phyloP scores from a whole-genome alignment of 2,329 filamentous ascomycete genomes.

The Xylariales sp. region DNA sequence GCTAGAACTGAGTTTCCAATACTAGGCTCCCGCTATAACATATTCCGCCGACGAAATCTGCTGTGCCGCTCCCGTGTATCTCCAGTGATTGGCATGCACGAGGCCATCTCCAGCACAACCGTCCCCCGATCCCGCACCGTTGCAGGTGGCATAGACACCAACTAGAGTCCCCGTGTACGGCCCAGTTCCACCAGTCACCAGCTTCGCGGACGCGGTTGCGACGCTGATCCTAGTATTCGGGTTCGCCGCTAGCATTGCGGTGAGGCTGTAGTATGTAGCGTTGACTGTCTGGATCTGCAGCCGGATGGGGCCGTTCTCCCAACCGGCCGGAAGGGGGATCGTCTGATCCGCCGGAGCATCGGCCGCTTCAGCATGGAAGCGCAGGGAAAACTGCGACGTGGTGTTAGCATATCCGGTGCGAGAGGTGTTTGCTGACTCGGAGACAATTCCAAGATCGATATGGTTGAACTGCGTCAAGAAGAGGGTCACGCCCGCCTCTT shows the following conservation, averaged over 20 bases:
- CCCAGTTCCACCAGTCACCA: slow-evolving; percentile 29
- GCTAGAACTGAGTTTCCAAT: no score
- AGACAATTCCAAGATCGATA: slow-evolving; percentile 21
- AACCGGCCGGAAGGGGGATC: slow-evolving; percentile 19
- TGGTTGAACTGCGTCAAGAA: slow-evolving; percentile 24
- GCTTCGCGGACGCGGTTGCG: slow-evolving; percentile 22
- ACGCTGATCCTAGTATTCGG: slow-evolving; percentile 15
- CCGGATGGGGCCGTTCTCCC: slow-evolving; percentile 20
- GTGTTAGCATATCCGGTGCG: not conserved
- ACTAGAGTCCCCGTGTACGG: slow-evolving; percentile 29
- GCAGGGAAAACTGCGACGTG: slow-evolving; percentile 16
- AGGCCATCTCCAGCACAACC: slow-evolving; percentile 24
- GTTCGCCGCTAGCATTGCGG: slow-evolving; percentile 19
- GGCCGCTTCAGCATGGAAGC: slow-evolving; percentile 23
- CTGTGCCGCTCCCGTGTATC: slow-evolving; percentile 20
- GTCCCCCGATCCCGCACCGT: slow-evolving; percentile 24
- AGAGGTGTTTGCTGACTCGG: no score
- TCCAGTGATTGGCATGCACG: slow-evolving; percentile 25
- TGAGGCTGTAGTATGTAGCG: slow-evolving; percentile 25
- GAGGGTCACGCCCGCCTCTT: slow-evolving; percentile 23
- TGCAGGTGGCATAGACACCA: slow-evolving; percentile 32
- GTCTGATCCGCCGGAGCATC: slow-evolving; percentile 14
- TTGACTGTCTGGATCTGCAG: slow-evolving; percentile 25
- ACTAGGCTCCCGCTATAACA: no score
- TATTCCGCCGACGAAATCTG: slow-evolving; percentile 20